A percentile compares a stretch with the other conserved stretches of the same genome.
Conservation (phyloP, 1,284 basidiomycete species). For the Neolentinus lepideus region DNA sequence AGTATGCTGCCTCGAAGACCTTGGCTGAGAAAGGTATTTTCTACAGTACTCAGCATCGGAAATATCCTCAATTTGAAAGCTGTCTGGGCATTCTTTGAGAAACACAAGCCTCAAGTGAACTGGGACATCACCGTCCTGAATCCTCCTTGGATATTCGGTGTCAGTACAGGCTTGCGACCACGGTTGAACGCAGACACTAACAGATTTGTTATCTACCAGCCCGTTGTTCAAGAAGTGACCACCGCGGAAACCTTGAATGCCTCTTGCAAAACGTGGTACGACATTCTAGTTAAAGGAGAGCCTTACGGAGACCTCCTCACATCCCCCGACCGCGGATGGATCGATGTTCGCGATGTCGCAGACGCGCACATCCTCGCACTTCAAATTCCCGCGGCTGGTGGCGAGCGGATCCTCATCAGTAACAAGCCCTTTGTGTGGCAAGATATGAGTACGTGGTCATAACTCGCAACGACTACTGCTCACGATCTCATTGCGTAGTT, state of each 20-base stretch:
- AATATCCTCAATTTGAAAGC: too few relatives aligned
- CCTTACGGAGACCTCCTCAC: too few relatives aligned
- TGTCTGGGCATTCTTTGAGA: slow-evolving; percentile 15
- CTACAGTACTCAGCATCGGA: too few relatives aligned
- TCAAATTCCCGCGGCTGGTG: slow-evolving; percentile 31
- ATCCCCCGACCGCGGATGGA: slow-evolving; percentile 13
- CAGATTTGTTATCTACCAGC: slow-evolving; percentile 6
- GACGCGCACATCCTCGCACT: slow-evolving; percentile 38
- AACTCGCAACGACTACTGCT: too few relatives aligned
- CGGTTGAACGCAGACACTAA: too few relatives aligned
- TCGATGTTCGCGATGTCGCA: slow-evolving; percentile 42
- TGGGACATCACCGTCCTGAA: slow-evolving; percentile 16
- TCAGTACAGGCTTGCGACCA: too few relatives aligned
- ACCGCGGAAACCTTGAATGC: slow-evolving; percentile 11
- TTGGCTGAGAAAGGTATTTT: too few relatives aligned
- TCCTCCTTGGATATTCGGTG: slow-evolving; percentile 5
- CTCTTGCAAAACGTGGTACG: slow-evolving; percentile 8
- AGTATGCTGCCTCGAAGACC: slow-evolving; percentile 15
- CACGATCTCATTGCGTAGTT: too few relatives aligned
- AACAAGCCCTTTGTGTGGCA: too few relatives aligned
- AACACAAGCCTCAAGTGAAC: slow-evolving; percentile 12
- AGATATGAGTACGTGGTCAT: too few relatives aligned
- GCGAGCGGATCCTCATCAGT: slow-evolving; percentile 33
- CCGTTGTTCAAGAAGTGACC: slow-evolving; percentile 10
- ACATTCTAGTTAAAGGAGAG: background rate